Evolutionary conservation across 805 yeast species (phyloP).

Genomic region (Starmerella ratchasimensis): DNA sequence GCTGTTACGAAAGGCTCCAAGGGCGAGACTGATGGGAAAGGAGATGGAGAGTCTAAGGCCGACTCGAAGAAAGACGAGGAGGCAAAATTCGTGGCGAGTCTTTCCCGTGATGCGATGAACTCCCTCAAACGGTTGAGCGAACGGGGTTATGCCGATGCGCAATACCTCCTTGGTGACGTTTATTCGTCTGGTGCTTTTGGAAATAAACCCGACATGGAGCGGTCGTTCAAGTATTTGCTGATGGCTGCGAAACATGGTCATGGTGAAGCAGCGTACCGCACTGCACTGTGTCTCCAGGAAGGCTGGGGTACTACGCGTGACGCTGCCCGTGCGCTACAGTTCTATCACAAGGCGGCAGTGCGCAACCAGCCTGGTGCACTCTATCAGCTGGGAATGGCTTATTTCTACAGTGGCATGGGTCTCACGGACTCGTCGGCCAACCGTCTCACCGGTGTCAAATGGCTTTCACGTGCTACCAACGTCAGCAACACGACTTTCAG

Average conservation of each 20-base stretch:
- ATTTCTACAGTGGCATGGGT: constrained; percentile 78
- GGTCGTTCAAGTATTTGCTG: constrained; percentile 64
- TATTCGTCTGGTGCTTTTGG: constrained; percentile 63
- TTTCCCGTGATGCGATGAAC: constrained; percentile 62
- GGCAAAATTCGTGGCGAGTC: constrained; percentile 27
- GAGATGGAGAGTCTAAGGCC: neutral
- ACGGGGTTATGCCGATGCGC: constrained; percentile 78
- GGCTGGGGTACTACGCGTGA: constrained; percentile 89
- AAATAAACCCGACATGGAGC: constrained; percentile 64
- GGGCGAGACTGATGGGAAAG: neutral
- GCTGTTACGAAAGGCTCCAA: neutral
- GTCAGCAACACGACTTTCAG: constrained; percentile 71
- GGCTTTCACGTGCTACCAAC: constrained; percentile 80
- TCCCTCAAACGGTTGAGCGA: constrained; percentile 60
- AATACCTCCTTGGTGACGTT: constrained; percentile 82
- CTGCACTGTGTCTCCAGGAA: constrained; percentile 82
- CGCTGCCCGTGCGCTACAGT: constrained; percentile 71
- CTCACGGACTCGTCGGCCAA: constrained; percentile 47
- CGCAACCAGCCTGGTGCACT: constrained; percentile 94
- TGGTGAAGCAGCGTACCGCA: constrained; percentile 78
- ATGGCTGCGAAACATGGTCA: constrained; percentile 91
- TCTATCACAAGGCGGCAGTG: constrained; percentile 72
- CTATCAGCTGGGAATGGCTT: constrained; percentile 80
- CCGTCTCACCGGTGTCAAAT: constrained; percentile 76
- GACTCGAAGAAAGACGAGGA: neutral